Conservation (phyloP, 1,284 basidiomycete species). For the Neolentinus lepideus region DNA sequence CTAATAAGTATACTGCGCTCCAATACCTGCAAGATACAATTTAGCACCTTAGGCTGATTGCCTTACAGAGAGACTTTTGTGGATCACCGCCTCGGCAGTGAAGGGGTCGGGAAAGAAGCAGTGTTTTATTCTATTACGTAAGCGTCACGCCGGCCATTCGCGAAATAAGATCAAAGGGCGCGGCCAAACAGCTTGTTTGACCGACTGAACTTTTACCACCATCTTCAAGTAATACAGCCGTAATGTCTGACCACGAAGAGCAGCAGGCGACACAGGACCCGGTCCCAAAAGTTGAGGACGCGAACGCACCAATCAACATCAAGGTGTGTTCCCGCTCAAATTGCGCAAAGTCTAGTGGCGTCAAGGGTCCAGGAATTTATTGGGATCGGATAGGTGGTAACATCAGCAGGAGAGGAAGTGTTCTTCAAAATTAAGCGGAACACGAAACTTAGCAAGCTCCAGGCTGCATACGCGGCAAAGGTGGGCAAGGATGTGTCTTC, state of each 20-base stretch:
- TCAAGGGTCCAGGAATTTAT: not conserved
- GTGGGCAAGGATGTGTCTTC: constrained; percentile 85
- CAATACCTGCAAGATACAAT: no score
- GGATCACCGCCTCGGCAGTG: not conserved
- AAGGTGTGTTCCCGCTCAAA: constrained; percentile 44
- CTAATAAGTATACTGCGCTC: not conserved
- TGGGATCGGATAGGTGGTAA: constrained; percentile 50
- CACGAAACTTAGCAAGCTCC: constrained; percentile 90
- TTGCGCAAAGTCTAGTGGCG: not conserved
- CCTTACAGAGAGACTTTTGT: not conserved
- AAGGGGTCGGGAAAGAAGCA: not conserved
- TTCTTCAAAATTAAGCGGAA: constrained; percentile 98
- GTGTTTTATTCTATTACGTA: not conserved
- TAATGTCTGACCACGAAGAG: constrained; percentile 59
- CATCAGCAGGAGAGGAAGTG: constrained; percentile 80
- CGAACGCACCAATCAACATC: constrained; percentile 74
- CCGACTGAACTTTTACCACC: not conserved
- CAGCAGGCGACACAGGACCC: constrained; percentile 34
- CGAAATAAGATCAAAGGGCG: not conserved
- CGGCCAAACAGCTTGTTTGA: constrained; percentile 3
- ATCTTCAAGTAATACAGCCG: constrained; percentile 3
- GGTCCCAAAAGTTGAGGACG: constrained; percentile 49
- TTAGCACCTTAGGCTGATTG: no score
- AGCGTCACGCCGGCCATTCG: not conserved
- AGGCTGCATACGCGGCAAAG: constrained; percentile 89